Evolutionary conservation across 495 filamentous ascomycete species (phyloP).

Genomic region (Lasiosphaeris hirsuta): DNA sequence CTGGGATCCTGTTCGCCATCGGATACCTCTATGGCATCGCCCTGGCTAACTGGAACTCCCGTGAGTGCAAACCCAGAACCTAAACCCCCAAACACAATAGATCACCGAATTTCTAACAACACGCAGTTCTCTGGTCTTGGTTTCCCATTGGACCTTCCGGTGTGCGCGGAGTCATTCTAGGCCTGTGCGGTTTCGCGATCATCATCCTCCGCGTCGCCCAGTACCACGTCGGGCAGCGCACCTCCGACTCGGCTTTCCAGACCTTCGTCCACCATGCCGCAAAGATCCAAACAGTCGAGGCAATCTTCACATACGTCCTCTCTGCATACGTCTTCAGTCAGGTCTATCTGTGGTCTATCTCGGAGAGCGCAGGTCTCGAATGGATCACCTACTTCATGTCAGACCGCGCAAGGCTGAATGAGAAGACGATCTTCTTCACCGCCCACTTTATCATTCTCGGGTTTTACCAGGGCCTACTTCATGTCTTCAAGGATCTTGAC

Average conservation of each 20-base stretch:
- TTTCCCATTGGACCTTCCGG: slow-evolving; percentile 76
- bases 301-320: slow-evolving; percentile 65
- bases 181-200: slow-evolving; percentile 64
- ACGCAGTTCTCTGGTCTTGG: slow-evolving; percentile 76
- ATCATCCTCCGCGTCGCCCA: slow-evolving; percentile 80
- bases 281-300: slow-evolving; percentile 60
- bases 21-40: slow-evolving; percentile 73
- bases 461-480: slow-evolving; percentile 61
- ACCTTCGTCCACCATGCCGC: slow-evolving; percentile 56
- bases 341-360: slow-evolving; percentile 73
- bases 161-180: slow-evolving; percentile 71
- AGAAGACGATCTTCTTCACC: slow-evolving; percentile 78
- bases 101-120: slow-evolving; percentile 9
- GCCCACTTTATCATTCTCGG: slow-evolving; percentile 66
- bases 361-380: slow-evolving; percentile 60
- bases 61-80: slow-evolving; percentile 42
- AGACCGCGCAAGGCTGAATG: slow-evolving; percentile 80
- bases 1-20: slow-evolving; percentile 58
- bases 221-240: slow-evolving; percentile 72
- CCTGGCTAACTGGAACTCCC: slow-evolving; percentile 66
- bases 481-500: slow-evolving; percentile 75
- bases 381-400: slow-evolving; percentile 64
- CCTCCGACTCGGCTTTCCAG: slow-evolving; percentile 61
- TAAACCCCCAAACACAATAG: not conserved
- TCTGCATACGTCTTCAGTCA: slow-evolving; percentile 80